A percentile compares a stretch with the other conserved stretches of the same genome.
phyloP scores from a whole-genome alignment of 805 yeast genomes.

The Ascoidea rubescens region DNA sequence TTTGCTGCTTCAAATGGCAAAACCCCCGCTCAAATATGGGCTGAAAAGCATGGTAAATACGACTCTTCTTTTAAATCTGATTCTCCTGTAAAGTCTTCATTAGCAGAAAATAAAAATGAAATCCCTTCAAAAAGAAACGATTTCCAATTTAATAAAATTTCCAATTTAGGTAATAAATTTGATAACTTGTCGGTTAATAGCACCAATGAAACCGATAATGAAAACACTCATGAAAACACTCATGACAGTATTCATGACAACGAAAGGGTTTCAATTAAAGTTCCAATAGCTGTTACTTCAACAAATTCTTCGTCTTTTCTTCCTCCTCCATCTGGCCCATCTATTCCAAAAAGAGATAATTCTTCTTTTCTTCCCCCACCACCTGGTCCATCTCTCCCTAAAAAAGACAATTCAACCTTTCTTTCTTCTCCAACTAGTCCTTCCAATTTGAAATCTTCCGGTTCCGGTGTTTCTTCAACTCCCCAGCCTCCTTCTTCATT shows the following conservation, averaged over 20 bases:
- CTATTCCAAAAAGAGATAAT: neutral
- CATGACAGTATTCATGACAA: slow-evolving; percentile 3
- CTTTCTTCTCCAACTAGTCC: too few relatives aligned
- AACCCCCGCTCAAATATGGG: slow-evolving; percentile 94
- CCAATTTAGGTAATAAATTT: slow-evolving; percentile 3
- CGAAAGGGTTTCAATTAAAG: slow-evolving; percentile 3
- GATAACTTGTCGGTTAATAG: slow-evolving; percentile 6
- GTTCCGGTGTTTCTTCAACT: slow-evolving; percentile 11
- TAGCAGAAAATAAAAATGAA: slow-evolving; percentile 4
- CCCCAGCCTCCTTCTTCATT: slow-evolving; percentile 16
- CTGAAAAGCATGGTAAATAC: slow-evolving; percentile 69
- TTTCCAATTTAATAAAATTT: slow-evolving; percentile 1
- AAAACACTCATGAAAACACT: slow-evolving; percentile 14
- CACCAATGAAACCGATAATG: slow-evolving; percentile 7
- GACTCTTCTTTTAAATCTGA: slow-evolving; percentile 19
- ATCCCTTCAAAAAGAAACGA: too few relatives aligned
- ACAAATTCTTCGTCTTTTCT: neutral
- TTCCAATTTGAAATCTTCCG: neutral
- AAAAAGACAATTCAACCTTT: too few relatives aligned
- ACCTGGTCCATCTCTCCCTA: too few relatives aligned
- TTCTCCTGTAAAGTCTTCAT: slow-evolving; percentile 17
- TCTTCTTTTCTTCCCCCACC: neutral
- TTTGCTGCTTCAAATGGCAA: slow-evolving; percentile 64
- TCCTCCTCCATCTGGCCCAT: slow-evolving; percentile 2
- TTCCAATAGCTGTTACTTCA: slow-evolving; percentile 11